Evolutionary conservation across 2,329 filamentous ascomycete species (phyloP).

Genomic region (Diaporthe citriasiana): DNA sequence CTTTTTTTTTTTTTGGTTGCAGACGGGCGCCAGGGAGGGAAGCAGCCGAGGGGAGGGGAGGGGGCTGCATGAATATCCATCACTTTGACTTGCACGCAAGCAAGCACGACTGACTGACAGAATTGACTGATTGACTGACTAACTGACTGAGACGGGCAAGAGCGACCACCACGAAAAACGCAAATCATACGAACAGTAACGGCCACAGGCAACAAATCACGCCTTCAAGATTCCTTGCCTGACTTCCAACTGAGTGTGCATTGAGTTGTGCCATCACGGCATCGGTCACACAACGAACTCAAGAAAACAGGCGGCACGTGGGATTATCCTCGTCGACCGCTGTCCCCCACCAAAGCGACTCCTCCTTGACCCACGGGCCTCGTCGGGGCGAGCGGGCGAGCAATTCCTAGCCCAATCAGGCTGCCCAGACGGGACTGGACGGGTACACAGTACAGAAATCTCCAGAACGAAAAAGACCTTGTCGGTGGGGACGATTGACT

Average conservation of each 20-base stretch:
- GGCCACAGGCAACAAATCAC: not conserved
- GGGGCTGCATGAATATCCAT: constrained; percentile 17
- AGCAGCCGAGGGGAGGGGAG: constrained; percentile 22
- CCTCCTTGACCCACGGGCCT: constrained; percentile 17
- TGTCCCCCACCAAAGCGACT: constrained; percentile 1
- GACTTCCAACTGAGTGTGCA: not conserved
- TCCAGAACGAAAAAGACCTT: constrained; percentile 20
- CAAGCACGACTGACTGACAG: not conserved
- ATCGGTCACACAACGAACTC: constrained; percentile 9
- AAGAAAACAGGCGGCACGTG: constrained; percentile 13
- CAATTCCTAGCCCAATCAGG: constrained; percentile 20
- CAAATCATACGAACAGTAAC: not conserved
- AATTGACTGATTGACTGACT: not conserved
- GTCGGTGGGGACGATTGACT: constrained; percentile 24
- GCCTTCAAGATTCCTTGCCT: not conserved
- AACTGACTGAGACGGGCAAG: not conserved
- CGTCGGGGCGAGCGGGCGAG: constrained; percentile 19
- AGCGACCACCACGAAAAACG: not conserved
- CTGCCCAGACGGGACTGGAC: not conserved
- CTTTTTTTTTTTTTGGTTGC: not conserved
- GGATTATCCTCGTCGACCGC: constrained; percentile 23
- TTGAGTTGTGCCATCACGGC: not conserved
- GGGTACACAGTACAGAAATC: not conserved
- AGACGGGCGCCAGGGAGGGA: constrained; percentile 13
- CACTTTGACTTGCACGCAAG: not conserved